A percentile compares a stretch with the other conserved stretches of the same genome.
Conservation (phyloP, 352 stramenopile species). For the Pythium rishiriense region DNA sequence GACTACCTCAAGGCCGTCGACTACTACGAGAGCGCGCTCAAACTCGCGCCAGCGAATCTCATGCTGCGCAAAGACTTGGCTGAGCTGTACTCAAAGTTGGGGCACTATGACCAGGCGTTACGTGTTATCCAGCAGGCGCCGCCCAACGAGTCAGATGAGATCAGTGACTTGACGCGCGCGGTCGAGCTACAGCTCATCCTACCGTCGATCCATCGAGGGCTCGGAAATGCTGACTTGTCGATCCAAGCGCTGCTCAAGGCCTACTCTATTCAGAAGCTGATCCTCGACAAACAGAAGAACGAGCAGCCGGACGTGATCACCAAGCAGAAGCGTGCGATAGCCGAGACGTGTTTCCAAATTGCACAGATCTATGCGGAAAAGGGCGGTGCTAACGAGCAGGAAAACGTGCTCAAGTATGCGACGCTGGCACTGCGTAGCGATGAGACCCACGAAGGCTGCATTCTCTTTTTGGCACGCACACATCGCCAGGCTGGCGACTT, state of each 20-base stretch:
- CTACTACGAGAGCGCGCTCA: slow-evolving; percentile 92
- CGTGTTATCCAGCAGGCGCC: slow-evolving; percentile 79
- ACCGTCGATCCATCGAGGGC: slow-evolving; percentile 74
- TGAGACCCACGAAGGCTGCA: slow-evolving; percentile 78
- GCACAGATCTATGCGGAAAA: slow-evolving; percentile 64
- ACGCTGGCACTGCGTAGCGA: slow-evolving; percentile 76
- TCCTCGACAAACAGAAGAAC: slow-evolving; percentile 81
- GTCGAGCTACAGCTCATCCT: slow-evolving; percentile 79
- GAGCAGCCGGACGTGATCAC: slow-evolving; percentile 79
- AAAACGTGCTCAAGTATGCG: slow-evolving; percentile 83
- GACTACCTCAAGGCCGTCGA: slow-evolving; percentile 93
- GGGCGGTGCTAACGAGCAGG: slow-evolving; percentile 26
- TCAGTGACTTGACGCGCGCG: slow-evolving; percentile 64
- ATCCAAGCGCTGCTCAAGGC: slow-evolving; percentile 82
- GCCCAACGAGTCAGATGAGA: slow-evolving; percentile 61
- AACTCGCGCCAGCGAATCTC: slow-evolving; percentile 72
- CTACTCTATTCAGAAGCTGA: slow-evolving; percentile 81
- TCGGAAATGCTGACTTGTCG: slow-evolving; percentile 67
- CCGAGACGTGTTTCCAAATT: slow-evolving; percentile 85
- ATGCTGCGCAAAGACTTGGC: slow-evolving; percentile 89
- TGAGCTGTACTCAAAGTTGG: slow-evolving; percentile 87
- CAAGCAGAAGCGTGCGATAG: slow-evolving; percentile 70
- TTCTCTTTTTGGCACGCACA: slow-evolving; percentile 80
- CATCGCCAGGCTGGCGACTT: slow-evolving; percentile 74
- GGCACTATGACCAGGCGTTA: slow-evolving; percentile 82